Base-by-base conservation (phyloP, 495 filamentous ascomycete genomes). In the Gamarada debralockiae region DNA sequence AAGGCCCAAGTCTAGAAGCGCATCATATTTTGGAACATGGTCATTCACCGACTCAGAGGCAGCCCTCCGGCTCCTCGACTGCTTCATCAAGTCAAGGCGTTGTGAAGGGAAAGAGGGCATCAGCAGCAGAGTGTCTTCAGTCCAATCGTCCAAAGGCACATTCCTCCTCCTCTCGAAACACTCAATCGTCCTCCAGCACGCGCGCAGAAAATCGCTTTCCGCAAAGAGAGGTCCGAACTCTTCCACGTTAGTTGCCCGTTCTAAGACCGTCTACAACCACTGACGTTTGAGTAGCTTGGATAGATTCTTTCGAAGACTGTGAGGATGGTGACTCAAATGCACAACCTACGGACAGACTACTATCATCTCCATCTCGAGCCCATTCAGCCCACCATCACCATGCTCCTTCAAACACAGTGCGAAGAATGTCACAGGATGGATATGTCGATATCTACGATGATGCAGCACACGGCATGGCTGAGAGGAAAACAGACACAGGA, bases 311-410 rank as follows among this genome's bases (percentile, higher is more conserved):
- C 51, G 74, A 75, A 53, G 67, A 65, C 9, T 49, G 46, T 15
- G 55, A 56, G 5, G 45, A 53, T 10, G 41, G 40, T 3, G 21
- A 53, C 9, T 12, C 41, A 13, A 24, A 39, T 23, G 27, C 52
- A 61, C 52, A 64, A 63, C 54, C 42, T 41, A 51, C 70, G 52
- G 49, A 61, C 65, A 61, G 66, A 70, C 15, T 73, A 64, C 46
- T 62, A 66, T 2, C 57, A 66, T 55, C 33, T 25, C 82, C 81
- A 8, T 65, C 70, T 27, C 76, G 70, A 34, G 72, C 80, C 14
- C 61, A 78, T 20, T 69, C 78, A 14, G 74, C 85, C 15, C 82
- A 85, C 18, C 83, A 84, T 65, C 81, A 86, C 53, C 69, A 77
- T 60, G 70, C 70, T 3, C 79, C 82, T 7, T 64, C 74, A 57